These are phyloP conservation scores for Arachis hypogaea DNA, from an alignment of 306 rosid species.

Conservation along the genomic window DNA sequence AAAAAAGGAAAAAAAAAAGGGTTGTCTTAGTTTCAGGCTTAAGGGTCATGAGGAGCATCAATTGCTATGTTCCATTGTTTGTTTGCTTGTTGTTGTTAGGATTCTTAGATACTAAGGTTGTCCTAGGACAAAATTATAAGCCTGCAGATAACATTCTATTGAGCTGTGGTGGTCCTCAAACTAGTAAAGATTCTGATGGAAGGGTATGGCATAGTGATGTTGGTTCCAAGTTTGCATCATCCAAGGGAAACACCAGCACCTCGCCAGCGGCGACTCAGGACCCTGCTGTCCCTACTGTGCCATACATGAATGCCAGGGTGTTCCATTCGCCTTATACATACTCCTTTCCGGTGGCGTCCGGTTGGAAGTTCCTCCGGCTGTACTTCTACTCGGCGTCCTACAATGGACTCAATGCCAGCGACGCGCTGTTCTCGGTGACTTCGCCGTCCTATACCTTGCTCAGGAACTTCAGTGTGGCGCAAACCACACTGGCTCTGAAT, in stretches of 20 bases:
- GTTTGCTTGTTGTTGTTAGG: constrained; percentile 44
- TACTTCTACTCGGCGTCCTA: constrained; percentile 81
- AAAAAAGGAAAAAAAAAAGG: not conserved
- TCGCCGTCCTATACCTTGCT: constrained; percentile 63
- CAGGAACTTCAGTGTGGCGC: constrained; percentile 72
- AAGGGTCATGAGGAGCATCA: constrained; percentile 45
- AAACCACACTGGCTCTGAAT: constrained; percentile 68
- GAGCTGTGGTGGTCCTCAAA: constrained; percentile 75
- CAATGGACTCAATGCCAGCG: constrained; percentile 51
- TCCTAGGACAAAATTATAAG: constrained; percentile 54
- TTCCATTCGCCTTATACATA: constrained; percentile 63
- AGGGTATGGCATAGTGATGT: constrained; percentile 72
- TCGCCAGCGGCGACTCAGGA: constrained; percentile 64
- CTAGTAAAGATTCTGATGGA: constrained; percentile 55
- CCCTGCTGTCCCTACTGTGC: constrained; percentile 69
- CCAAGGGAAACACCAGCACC: constrained; percentile 39
- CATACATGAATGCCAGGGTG: constrained; percentile 75
- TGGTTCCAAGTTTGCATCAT: constrained; percentile 59
- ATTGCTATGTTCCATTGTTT: constrained; percentile 39
- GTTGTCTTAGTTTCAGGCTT: constrained; percentile 25
- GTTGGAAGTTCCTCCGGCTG: constrained; percentile 75
- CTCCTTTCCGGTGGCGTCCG: constrained; percentile 69
- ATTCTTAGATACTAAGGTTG: constrained; percentile 37
- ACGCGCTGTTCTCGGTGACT: constrained; percentile 61
- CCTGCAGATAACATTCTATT: constrained; percentile 70